phyloP scores from a whole-genome alignment of 306 rosid genomes.

The Hippophae tibetana region DNA sequence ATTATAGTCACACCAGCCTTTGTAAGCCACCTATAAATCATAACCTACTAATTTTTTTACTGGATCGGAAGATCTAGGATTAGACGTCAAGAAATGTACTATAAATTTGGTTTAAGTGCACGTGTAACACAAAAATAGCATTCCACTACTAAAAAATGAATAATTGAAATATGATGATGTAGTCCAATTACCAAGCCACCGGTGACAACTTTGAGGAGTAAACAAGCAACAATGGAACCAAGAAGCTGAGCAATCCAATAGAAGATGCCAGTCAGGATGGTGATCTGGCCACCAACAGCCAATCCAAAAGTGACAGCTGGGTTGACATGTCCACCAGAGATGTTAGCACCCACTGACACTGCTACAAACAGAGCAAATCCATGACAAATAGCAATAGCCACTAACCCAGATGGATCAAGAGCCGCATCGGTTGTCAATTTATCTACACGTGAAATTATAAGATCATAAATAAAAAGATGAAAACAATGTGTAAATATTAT shows the following conservation, averaged over 20 bases:
- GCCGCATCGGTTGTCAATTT: slow-evolving; percentile 77
- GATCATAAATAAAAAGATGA: not conserved
- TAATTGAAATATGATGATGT: not conserved
- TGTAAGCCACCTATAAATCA: too few relatives aligned
- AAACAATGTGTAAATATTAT: too few relatives aligned
- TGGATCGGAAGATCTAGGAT: too few relatives aligned
- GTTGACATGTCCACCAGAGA: slow-evolving; percentile 93
- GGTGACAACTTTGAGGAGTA: slow-evolving; percentile 59
- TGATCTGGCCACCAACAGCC: slow-evolving; percentile 90
- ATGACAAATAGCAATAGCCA: slow-evolving; percentile 76
- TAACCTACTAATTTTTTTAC: too few relatives aligned
- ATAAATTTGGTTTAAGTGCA: too few relatives aligned
- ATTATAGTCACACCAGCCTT: too few relatives aligned
- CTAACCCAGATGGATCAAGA: slow-evolving; percentile 68
- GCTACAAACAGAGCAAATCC: slow-evolving; percentile 87
- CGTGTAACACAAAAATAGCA: too few relatives aligned
- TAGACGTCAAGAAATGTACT: too few relatives aligned
- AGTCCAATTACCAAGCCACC: slow-evolving; percentile 57
- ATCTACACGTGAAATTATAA: slow-evolving; percentile 19
- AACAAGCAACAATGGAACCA: slow-evolving; percentile 78
- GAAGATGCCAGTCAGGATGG: slow-evolving; percentile 64
- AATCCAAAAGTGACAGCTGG: slow-evolving; percentile 93
- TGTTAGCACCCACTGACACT: slow-evolving; percentile 72
- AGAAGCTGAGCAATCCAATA: slow-evolving; percentile 84
- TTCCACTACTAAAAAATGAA: too few relatives aligned